Conservation (phyloP, 1,139 yeast genomes). For the Yamadazyma dendronema region DNA sequence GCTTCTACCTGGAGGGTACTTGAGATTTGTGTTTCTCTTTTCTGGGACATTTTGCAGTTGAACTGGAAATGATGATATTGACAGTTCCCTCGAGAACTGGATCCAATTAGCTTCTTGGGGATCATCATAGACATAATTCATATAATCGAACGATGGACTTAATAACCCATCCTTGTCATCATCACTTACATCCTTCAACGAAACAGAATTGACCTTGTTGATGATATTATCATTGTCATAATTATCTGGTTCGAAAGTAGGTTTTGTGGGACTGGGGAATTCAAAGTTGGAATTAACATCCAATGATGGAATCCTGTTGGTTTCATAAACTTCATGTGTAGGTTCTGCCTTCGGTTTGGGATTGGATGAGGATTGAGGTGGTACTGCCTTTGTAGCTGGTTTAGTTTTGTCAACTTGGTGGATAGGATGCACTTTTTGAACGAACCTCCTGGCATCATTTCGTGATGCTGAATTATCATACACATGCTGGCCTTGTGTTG, state of each 20-base stretch:
- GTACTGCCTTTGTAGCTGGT: not conserved
- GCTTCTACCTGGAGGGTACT: constrained; percentile 4
- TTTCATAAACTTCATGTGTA: constrained; percentile 4
- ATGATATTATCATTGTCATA: constrained; percentile 4
- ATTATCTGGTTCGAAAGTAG: constrained; percentile 5
- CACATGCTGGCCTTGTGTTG: not conserved
- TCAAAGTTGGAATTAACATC: constrained; percentile 19
- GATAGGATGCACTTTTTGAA: not conserved
- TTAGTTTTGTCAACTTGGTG: not conserved
- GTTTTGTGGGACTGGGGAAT: constrained; percentile 13
- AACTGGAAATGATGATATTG: constrained; percentile 7
- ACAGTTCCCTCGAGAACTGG: constrained; percentile 16
- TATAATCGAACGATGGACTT: constrained; percentile 3
- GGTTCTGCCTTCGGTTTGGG: not conserved
- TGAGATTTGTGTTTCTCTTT: not conserved
- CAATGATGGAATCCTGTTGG: constrained; percentile 12
- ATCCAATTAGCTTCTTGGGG: constrained; percentile 43
- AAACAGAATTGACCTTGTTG: constrained; percentile 2
- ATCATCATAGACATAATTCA: constrained; percentile 6
- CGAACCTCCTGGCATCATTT: not conserved
- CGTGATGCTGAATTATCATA: not conserved
- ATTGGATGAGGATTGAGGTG: not conserved
- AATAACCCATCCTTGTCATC: constrained; percentile 6
- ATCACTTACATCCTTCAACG: constrained; percentile 17
- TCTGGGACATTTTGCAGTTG: not conserved